Base-by-base conservation (phyloP, 352 stramenopile species). In the Globisporangium cederbergense region DNA sequence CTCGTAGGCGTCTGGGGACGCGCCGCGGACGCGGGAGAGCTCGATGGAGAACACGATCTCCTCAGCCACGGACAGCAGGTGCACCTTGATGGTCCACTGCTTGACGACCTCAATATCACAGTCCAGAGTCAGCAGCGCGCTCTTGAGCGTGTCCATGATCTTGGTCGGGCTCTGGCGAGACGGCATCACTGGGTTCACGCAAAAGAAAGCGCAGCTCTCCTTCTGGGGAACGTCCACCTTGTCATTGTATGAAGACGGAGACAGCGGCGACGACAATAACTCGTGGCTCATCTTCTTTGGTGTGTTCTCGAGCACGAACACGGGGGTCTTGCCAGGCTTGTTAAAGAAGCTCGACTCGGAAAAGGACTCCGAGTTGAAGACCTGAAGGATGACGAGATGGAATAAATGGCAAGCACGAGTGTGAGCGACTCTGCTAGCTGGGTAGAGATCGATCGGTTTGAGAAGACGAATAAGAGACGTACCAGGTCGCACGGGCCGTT, bases 51-150 rank as follows among this genome's bases (percentile, higher is more conserved):
- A 88, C 16, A 57, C 64, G n/a, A 93, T 76, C 63, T 88, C 75
- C 56, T 93, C 81, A 2, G 79, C 83, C 13, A 91, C 81, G 58
- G 82, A 81, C 10, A 93, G 62, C 70, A 79, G 86, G 55, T 65
- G 71, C 20, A 79, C 83, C 22, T 72, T 61, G 11, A 90, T 60
- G 8, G 74, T 74, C 79, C 78, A 90, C 5, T 61, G 57, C 55
- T 73, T 68, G 51, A 76, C 60, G 13, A 72, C 53, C 2, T 75
- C 58, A 22, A 81, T 68, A 4, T 71, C 68, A 55, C 79, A 88
- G 47, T 76, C 69, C n/a, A 89, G 69, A 10, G 66, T 64, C 4
- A 58, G 28, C 11, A 81, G 60, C n/a, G 74, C 74, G 4, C 62
- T 42, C 60, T 76, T 59, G 20, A 91, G 54, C 36, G 72, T 68